Evolutionary conservation across 2,329 filamentous ascomycete species (phyloP).

Genomic region (Fusarium staphyleae): DNA sequence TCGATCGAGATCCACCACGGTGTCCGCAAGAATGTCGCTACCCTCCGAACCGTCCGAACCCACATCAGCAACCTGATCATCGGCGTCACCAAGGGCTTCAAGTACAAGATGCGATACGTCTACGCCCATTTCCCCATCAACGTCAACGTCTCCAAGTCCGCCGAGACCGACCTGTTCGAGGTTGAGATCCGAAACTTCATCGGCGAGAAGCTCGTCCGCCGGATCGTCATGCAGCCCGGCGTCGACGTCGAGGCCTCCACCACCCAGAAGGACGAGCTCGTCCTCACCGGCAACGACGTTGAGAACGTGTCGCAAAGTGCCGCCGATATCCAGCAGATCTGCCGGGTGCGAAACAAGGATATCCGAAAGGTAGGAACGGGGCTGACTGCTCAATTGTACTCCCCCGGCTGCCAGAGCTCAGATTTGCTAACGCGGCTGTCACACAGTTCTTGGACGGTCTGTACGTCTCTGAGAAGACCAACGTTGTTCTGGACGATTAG

Average conservation of each 20-base stretch:
- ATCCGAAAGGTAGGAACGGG: constrained; percentile 84
- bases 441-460: constrained; percentile 97
- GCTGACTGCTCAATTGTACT: not conserved
- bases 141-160: constrained; percentile 98
- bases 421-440: constrained; percentile 33
- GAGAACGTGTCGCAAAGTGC: constrained; percentile 98
- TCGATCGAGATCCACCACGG: constrained; percentile 99
- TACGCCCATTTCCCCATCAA: constrained; percentile 99
- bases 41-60: constrained; percentile 96
- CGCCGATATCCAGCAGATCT: constrained; percentile 99
- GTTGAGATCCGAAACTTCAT: constrained; percentile 99
- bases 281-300: constrained; percentile 91
- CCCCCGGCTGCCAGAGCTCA: not conserved
- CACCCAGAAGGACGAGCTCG: constrained; percentile 96
- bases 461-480: constrained; percentile 99
- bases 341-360: constrained; percentile 99
- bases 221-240: constrained; percentile 85
- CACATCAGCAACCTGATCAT: constrained; percentile 99
- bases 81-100: constrained; percentile 98
- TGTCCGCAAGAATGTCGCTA: constrained; percentile 95
- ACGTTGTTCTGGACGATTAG: constrained; percentile 82
- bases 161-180: constrained; percentile 84
- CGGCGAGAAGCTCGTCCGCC: constrained; percentile 98
- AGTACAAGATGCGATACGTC: constrained; percentile 99
- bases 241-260: constrained; percentile 90